phyloP scores from a whole-genome alignment of 257 asterid species.

The Gynochthodes officinalis region DNA sequence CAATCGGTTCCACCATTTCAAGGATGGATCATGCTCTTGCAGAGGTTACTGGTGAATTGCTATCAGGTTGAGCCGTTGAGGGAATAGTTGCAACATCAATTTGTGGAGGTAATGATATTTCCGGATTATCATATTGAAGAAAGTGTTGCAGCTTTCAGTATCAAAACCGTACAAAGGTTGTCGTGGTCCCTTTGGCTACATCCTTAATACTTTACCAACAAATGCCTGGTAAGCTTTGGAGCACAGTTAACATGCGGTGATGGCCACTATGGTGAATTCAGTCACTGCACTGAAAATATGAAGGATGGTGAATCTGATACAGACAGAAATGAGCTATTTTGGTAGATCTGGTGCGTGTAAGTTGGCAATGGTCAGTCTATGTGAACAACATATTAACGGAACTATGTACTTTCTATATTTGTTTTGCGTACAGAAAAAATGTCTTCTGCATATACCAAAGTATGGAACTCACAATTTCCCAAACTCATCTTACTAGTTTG shows the following conservation, averaged over 20 bases:
- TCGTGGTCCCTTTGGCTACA: not conserved
- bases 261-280: not conserved
- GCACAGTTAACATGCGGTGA: too few species aligned
- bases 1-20: constrained; percentile 30
- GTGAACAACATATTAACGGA: too few species aligned
- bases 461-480: too few species aligned
- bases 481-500: too few species aligned
- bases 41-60: constrained; percentile 20
- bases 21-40: constrained; percentile 29
- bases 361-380: not conserved
- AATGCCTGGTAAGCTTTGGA: not conserved
- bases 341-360: not conserved
- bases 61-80: not conserved
- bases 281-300: not conserved
- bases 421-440: too few species aligned
- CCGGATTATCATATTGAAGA: not conserved
- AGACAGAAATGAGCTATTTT: too few species aligned
- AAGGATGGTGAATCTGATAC: not conserved
- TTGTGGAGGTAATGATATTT: not conserved
- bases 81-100: not conserved
- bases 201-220: not conserved
- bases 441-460: too few species aligned
- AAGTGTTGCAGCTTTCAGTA: not conserved
- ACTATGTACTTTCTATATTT: too few species aligned
- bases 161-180: not conserved